Base-by-base conservation (phyloP, 371 early-diverging fungal species). In the Ordospora pajunii region DNA sequence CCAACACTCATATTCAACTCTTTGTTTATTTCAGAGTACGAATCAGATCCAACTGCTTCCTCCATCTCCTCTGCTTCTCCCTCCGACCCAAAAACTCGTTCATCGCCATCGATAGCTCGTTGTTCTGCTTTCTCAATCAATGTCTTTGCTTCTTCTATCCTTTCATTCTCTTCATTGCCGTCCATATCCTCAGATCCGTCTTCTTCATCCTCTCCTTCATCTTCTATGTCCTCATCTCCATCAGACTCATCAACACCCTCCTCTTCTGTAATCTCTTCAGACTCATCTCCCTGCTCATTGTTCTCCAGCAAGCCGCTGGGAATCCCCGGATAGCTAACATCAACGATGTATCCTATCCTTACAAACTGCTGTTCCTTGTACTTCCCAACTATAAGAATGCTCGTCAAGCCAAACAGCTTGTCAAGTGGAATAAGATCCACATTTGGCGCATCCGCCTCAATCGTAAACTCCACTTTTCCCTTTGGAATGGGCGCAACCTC, bases 171-270 rank as follows among this genome's bases (percentile, higher is more conserved):
- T 25, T 71, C 66, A 9, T 85, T 85, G 23, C 83, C 87, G 52
- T 83, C 84, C 25, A 86, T 88, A 6, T 87, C 87, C 0, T 85
- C 83, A 49, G 87, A 88, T 66, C 85, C 86, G 3, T 84, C 87
- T 63, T 88, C 48, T 62, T 85, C 75, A 82, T 84, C 70, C 78
- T 82, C 44, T 78, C 78, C 43, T 83, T 80, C 82, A 81, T 82
- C 77, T 44, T 76, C 69, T 68, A 17, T 67, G 1, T 52, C 70
- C 49, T 80, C 66, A 37, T 70, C 70, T 37, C 40, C 78, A 32
- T 32, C 32, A 32, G 5, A 2, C 53, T 71, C 52, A 6, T 73
- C 78, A 27, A 75, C 73, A 9, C 70, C 66, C 27, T 69, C 62
- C 27, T 14, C 48, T 7, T 40, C 43, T 23, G 52, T 76, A 19